These are phyloP conservation scores for Casaregolazyma suthepensis DNA, from an alignment of 1,139 yeast genomes.

Conservation along the genomic window DNA sequence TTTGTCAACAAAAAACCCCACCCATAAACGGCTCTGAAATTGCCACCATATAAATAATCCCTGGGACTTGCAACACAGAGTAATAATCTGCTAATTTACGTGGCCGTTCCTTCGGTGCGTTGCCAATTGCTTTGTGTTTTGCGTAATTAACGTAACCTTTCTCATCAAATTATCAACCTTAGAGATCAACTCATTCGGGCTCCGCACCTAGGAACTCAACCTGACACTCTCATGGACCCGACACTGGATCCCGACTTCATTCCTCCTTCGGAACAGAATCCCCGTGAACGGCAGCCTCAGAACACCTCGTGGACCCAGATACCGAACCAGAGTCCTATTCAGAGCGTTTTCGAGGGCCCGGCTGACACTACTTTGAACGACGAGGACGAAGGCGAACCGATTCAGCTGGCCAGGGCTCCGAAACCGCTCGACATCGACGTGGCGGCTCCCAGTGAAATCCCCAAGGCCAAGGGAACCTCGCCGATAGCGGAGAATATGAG, in stretches of 20 bases:
- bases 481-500: background rate
- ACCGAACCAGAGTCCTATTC: conserved; percentile 70
- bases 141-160: background rate
- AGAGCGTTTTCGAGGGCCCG: conserved; percentile 62
- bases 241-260: conserved; percentile 35
- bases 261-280: conserved; percentile 32
- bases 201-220: background rate
- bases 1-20: background rate
- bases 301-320: conserved; percentile 64
- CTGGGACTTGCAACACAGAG: background rate
- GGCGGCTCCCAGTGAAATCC: conserved; percentile 19
- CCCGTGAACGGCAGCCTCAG: conserved; percentile 41
- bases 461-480: conserved; percentile 11
- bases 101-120: background rate
- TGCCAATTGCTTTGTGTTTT: background rate
- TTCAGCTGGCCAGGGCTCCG: background rate
- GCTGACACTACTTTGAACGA: conserved; percentile 69
- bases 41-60: background rate
- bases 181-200: background rate
- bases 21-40: background rate
- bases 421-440: conserved; percentile 3
- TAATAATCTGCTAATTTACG: background rate
- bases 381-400: conserved; percentile 24
- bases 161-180: background rate
- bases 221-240: conserved; percentile 32